Percentiles rank a stretch among this genome's conserved stretches.
Evolutionary conservation across 106 monocot genomes (phyloP).

Genomic region (Allium fistulosum): DNA sequence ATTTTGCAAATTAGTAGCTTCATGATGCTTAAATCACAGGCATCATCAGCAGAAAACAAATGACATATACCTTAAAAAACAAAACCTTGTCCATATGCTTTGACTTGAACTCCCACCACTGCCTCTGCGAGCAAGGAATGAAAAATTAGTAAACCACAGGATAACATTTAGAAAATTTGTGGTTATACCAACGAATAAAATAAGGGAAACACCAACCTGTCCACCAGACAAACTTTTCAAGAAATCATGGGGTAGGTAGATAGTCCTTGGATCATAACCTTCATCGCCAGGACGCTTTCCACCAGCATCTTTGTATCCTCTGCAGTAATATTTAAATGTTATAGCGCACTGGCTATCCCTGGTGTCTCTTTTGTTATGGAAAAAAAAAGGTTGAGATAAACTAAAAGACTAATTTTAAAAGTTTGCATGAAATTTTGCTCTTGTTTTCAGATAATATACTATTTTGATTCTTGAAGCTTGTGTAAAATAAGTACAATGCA

Average conservation of each 20-base stretch:
- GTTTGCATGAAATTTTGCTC: neutral
- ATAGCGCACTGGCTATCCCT: neutral
- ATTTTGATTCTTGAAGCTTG: too few relatives aligned
- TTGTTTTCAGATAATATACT: neutral
- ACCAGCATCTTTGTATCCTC: conserved; percentile 72
- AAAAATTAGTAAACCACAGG: conserved; percentile 7
- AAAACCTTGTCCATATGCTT: conserved; percentile 96
- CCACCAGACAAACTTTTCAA: conserved; percentile 78
- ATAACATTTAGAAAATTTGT: neutral
- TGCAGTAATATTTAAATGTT: conserved; percentile 19
- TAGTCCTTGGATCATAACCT: conserved; percentile 78
- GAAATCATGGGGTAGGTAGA: conserved; percentile 78
- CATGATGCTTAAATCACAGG: neutral
- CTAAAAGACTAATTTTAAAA: too few relatives aligned
- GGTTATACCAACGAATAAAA: neutral
- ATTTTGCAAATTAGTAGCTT: neutral
- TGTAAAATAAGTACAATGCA: neutral
- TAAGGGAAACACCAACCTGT: conserved; percentile 45
- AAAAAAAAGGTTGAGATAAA: neutral
- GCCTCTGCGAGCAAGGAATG: conserved; percentile 43
- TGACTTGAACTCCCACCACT: conserved; percentile 99
- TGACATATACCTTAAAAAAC: conserved; percentile 77
- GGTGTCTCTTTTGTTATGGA: neutral
- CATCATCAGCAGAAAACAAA: neutral
- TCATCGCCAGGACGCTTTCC: conserved; percentile 49